Conservation (phyloP, 495 filamentous ascomycete genomes). For the Daldinia childiae region DNA sequence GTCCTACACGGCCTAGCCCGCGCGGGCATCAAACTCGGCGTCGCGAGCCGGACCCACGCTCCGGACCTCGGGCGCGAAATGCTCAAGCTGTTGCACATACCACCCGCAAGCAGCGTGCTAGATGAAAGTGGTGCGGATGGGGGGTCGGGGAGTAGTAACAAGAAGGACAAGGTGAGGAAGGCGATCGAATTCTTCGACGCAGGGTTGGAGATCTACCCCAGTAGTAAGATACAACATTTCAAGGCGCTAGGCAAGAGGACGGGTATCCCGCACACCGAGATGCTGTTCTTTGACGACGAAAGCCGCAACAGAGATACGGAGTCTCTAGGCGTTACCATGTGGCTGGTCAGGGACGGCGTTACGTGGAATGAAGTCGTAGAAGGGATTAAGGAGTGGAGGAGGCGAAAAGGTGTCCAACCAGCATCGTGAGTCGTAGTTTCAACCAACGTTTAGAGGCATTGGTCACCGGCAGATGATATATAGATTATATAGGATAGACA, state of each 20-base stretch:
- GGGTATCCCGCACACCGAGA: conserved; percentile 76
- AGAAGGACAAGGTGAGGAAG: conserved; percentile 55
- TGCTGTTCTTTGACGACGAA: conserved; percentile 98
- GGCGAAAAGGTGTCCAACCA: conserved; percentile 62
- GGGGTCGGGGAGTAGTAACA: conserved; percentile 20
- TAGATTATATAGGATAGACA: conserved; percentile 9
- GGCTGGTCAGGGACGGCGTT: conserved; percentile 81
- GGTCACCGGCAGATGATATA: background rate
- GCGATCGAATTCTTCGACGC: conserved; percentile 82
- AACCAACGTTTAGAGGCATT: background rate
- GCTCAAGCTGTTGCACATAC: conserved; percentile 76
- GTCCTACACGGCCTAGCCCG: conserved; percentile 70
- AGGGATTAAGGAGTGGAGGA: conserved; percentile 85
- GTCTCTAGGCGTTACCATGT: conserved; percentile 83
- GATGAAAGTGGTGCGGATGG: conserved; percentile 6
- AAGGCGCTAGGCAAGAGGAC: conserved; percentile 72
- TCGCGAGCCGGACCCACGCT: conserved; percentile 83
- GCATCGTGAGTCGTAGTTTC: background rate
- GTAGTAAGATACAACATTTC: conserved; percentile 87
- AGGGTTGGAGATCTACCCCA: conserved; percentile 88
- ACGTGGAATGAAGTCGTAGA: conserved; percentile 80
- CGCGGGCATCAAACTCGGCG: conserved; percentile 69
- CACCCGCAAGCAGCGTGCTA: conserved; percentile 51
- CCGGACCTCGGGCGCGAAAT: conserved; percentile 84
- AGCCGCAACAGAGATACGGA: conserved; percentile 85